Conservation (phyloP, 1,139 yeast species). For the Geotrichum fermentans region DNA sequence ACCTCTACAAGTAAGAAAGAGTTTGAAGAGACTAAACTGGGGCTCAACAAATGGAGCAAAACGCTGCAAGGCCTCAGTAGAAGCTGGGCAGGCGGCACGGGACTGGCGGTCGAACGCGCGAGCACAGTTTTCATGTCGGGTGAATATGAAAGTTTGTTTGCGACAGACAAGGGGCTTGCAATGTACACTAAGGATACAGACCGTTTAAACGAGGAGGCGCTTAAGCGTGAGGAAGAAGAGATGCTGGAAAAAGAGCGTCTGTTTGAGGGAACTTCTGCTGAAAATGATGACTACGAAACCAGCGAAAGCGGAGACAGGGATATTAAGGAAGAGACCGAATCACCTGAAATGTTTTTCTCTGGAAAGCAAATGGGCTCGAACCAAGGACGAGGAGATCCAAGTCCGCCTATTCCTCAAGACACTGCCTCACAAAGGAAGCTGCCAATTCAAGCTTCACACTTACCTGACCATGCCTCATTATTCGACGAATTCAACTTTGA, state of each 20-base stretch:
- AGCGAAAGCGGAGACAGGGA: not conserved
- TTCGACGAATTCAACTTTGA: constrained; percentile 4
- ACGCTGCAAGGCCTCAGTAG: constrained; percentile 30
- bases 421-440: no score
- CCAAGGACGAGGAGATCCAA: no score
- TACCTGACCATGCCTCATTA: not conserved
- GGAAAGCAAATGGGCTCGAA: no score
- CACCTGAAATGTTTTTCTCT: not conserved
- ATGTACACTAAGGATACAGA: constrained; percentile 16
- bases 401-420: not conserved
- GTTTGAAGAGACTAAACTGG: constrained; percentile 31
- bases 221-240: constrained; percentile 1
- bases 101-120: constrained; percentile 36
- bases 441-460: no score
- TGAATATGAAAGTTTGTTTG: constrained; percentile 11
- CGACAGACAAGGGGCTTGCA: constrained; percentile 7
- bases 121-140: constrained; percentile 34
- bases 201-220: constrained; percentile 10
- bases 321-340: not conserved
- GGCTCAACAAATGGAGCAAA: constrained; percentile 36
- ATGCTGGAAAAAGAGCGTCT: not conserved
- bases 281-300: not conserved
- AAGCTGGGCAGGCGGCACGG: constrained; percentile 40
- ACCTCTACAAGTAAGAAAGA: constrained; percentile 34
- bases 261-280: not conserved